Base-by-base conservation (phyloP, 352 stramenopile genomes). In the Pythium coloratum region DNA sequence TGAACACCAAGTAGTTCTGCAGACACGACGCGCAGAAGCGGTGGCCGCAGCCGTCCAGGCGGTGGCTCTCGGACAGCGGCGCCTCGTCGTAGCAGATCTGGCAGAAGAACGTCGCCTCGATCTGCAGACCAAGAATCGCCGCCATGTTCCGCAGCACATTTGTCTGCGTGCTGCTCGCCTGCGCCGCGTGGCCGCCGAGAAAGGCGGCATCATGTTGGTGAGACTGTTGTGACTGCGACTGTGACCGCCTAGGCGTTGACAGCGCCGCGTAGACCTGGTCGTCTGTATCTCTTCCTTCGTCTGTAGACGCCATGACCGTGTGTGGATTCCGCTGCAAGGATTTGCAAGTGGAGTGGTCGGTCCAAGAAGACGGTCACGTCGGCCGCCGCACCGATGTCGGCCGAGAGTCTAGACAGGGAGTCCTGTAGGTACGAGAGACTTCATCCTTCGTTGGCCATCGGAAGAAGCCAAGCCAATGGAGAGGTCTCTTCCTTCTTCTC, bases 61-160 rank as follows among this genome's bases (percentile, higher is more conserved):
- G 34, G 50, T 78, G 73, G 5, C 76, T 76, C 14, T 70, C 70
- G 4, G 71, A 67, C 20, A 87, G 32, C 0, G 75, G 63, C 6
- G 75, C 70, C 47, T 87, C 76, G 55, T 91, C 80, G 36, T 78
- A 86, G 74, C 84, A 92, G 60, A 92, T 92, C 66, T 91, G 84
- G 56, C 84, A 92, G 63, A 88, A 71, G 50, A 86, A 87, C 16
- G 84, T 87, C 62, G 89, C 77, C 30, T 89, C 80, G 71, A 89
- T 86, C 12, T 77, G 84, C 18, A 88, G 67, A 0, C 81, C 81
- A 18, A 91, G 58, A 50, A 85, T 80, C 32, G 72, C 81, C 3
- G 71, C 79, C 57, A 89, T 71, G 0, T 81, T 89, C 5, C 79
- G 64, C 30, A 91, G 54, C 38, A 67, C 24, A 26, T 42, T 20